A percentile compares a stretch with the other conserved stretches of the same genome.
These are phyloP conservation scores for Colletotrichum lupini DNA, from an alignment of 2,329 filamentous ascomycete genomes.

Conservation along the genomic window DNA sequence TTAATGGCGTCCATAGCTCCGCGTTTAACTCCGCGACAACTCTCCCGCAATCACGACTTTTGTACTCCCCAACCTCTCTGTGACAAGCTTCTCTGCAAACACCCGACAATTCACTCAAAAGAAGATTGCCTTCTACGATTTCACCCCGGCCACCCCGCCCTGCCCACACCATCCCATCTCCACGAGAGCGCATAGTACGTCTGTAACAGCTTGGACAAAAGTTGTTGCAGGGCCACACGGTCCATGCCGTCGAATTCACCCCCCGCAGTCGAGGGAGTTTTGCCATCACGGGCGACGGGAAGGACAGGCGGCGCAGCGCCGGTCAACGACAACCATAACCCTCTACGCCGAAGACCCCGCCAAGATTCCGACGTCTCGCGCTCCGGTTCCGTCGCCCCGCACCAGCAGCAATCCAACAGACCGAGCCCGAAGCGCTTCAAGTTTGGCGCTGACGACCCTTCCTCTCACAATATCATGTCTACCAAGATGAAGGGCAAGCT, in stretches of 20 bases:
- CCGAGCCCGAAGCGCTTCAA: constrained; percentile 37
- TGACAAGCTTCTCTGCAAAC: not conserved
- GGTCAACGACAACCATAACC: constrained; percentile 41
- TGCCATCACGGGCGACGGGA: constrained; percentile 36
- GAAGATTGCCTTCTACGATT: not conserved
- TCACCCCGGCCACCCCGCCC: not conserved
- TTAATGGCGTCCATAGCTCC: constrained; percentile 28
- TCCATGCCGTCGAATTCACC: constrained; percentile 37
- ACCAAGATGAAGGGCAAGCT: constrained; percentile 53
- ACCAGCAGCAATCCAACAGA: constrained; percentile 27
- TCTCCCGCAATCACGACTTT: constrained; percentile 14
- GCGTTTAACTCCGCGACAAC: constrained; percentile 33
- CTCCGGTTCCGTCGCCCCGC: constrained; percentile 37
- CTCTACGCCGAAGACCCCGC: constrained; percentile 53
- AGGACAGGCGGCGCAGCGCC: constrained; percentile 27
- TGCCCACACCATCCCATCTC: not conserved
- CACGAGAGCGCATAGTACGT: constrained; percentile 21
- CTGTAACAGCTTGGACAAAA: constrained; percentile 36
- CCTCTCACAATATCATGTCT: constrained; percentile 30
- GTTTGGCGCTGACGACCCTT: constrained; percentile 19
- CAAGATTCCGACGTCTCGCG: constrained; percentile 48
- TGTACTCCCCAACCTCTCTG: constrained; percentile 1
- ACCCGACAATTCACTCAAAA: not conserved
- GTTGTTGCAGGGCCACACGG: constrained; percentile 36
- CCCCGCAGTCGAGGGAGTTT: constrained; percentile 35